phyloP scores from a whole-genome alignment of 495 filamentous ascomycete genomes.

The Filosporella fistucella region DNA sequence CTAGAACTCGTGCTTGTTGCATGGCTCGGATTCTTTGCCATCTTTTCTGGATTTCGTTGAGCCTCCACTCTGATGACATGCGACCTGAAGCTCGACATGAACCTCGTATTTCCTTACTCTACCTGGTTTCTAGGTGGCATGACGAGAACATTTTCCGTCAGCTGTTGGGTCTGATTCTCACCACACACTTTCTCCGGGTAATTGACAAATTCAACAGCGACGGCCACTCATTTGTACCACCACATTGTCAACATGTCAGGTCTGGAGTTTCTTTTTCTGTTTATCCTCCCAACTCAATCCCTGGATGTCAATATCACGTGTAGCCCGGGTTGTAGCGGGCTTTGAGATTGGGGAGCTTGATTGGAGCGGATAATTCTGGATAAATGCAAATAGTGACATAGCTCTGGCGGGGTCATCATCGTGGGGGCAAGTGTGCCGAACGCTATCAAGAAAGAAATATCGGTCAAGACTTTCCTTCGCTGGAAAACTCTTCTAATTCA shows the following conservation, averaged over 20 bases:
- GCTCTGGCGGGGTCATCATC: constrained; percentile 6
- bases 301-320: background rate
- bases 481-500: too few relatives aligned
- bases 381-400: background rate
- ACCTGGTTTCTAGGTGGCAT: too few relatives aligned
- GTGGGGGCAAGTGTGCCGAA: constrained; percentile 9
- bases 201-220: too few relatives aligned
- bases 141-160: too few relatives aligned
- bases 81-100: too few relatives aligned
- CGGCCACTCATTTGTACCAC: too few relatives aligned
- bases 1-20: constrained; percentile 1
- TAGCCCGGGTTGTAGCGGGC: background rate
- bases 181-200: too few relatives aligned
- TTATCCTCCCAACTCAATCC: background rate
- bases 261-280: background rate
- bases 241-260: background rate
- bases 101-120: too few relatives aligned
- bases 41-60: background rate
- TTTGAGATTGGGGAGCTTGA: background rate
- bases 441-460: background rate
- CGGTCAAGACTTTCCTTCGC: too few relatives aligned
- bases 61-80: too few relatives aligned
- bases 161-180: too few relatives aligned
- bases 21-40: constrained; percentile 3
- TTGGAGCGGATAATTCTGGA: constrained; percentile 15